Conservation (phyloP, 106 monocot species). For the Dioscorea alata region DNA sequence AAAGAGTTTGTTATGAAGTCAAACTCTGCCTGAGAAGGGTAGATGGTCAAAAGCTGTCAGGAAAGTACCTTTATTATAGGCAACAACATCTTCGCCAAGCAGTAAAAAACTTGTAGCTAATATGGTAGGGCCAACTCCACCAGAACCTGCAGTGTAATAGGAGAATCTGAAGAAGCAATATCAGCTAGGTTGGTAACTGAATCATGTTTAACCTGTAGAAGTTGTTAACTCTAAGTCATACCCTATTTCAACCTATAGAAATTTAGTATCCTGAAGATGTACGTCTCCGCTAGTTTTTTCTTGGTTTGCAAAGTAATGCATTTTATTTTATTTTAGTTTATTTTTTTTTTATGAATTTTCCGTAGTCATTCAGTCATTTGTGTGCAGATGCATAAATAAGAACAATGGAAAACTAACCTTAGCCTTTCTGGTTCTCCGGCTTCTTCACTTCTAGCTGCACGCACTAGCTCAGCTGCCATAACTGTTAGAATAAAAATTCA, state of each 20-base stretch:
- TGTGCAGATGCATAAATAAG: not conserved
- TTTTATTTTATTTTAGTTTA: not conserved
- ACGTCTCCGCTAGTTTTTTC: not conserved
- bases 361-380: not conserved
- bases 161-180: slow-evolving; percentile 63
- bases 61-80: slow-evolving; percentile 70
- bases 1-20: slow-evolving; percentile 7
- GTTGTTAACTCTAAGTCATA: not conserved
- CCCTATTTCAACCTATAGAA: too few species aligned
- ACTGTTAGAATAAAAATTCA: slow-evolving; percentile 35
- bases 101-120: slow-evolving; percentile 88
- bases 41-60: not conserved
- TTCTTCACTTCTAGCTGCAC: slow-evolving; percentile 46
- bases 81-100: slow-evolving; percentile 90
- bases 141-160: slow-evolving; percentile 96
- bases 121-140: slow-evolving; percentile 96
- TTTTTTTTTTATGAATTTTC: not conserved
- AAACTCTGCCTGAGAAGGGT: slow-evolving; percentile 2
- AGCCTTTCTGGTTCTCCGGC: slow-evolving; percentile 67
- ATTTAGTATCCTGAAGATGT: not conserved
- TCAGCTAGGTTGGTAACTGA: slow-evolving; percentile 22
- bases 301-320: not conserved
- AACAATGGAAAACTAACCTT: slow-evolving; percentile 36
- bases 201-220: not conserved
- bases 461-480: slow-evolving; percentile 95